These are phyloP conservation scores for Flaveria trinervia DNA, from an alignment of 129 eudicot species.

Conservation along the genomic window DNA sequence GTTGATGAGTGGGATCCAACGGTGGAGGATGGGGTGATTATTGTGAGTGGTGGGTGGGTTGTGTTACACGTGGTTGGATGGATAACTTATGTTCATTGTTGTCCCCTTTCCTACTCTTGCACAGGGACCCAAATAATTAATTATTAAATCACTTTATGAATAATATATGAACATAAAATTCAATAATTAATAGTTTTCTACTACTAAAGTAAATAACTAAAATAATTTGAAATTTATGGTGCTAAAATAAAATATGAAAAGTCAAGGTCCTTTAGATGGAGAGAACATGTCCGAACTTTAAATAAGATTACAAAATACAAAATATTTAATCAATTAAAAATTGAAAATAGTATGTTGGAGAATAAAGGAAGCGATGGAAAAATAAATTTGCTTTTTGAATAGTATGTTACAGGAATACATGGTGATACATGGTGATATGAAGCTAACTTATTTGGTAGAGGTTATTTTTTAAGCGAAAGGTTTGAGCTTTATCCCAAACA, in stretches of 20 bases:
- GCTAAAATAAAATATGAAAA: neutral
- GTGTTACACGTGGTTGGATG: conserved; percentile 50
- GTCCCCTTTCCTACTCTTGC: conserved; percentile 28
- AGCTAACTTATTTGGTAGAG: too few relatives aligned
- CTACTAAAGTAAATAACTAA: neutral
- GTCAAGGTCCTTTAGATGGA: neutral
- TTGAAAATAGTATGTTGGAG: neutral
- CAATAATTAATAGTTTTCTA: neutral
- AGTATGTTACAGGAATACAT: neutral
- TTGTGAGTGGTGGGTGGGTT: conserved; percentile 36
- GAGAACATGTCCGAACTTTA: conserved; percentile 7
- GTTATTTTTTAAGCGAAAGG: too few relatives aligned
- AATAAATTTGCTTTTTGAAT: neutral
- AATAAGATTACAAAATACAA: too few relatives aligned
- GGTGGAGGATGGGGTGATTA: conserved; percentile 28
- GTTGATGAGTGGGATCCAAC: conserved; percentile 30
- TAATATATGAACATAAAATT: neutral
- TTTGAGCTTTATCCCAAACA: too few relatives aligned
- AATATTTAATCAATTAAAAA: neutral
- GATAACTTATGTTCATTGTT: conserved; percentile 25
- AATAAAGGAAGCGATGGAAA: neutral
- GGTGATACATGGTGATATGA: too few relatives aligned
- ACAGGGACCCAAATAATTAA: conserved; percentile 8
- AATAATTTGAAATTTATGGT: neutral
- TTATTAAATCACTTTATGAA: neutral